These are phyloP conservation scores for Globisporangium apiculatum DNA, from an alignment of 352 stramenopile species.

Conservation along the genomic window DNA sequence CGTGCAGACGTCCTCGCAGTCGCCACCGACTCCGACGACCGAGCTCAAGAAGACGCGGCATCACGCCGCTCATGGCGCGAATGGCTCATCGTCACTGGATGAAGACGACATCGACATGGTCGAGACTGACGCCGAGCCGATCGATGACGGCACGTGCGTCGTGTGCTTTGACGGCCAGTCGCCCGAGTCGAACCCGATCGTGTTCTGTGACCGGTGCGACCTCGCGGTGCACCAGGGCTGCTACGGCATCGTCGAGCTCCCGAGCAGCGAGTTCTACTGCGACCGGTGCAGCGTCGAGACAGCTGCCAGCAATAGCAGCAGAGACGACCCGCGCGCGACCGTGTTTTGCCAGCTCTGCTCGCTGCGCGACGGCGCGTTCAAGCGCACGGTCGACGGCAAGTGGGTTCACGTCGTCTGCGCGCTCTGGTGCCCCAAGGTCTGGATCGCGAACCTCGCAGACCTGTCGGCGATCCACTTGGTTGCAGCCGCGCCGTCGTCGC, in stretches of 20 bases:
- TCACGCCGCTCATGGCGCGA: slow-evolving; percentile 10
- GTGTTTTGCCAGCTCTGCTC: slow-evolving; percentile 86
- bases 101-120: slow-evolving; percentile 34
- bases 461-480: slow-evolving; percentile 76
- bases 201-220: slow-evolving; percentile 87
- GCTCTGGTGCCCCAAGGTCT: slow-evolving; percentile 85
- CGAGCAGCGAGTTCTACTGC: slow-evolving; percentile 85
- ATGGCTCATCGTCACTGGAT: slow-evolving; percentile 13
- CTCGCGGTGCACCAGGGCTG: slow-evolving; percentile 86
- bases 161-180: slow-evolving; percentile 87
- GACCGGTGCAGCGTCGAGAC: slow-evolving; percentile 60
- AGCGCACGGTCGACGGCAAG: slow-evolving; percentile 76
- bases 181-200: slow-evolving; percentile 83
- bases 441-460: slow-evolving; percentile 74
- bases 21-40: background rate
- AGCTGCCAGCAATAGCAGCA: slow-evolving; percentile 17
- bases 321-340: slow-evolving; percentile 32
- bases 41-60: slow-evolving; percentile 16
- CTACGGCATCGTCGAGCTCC: slow-evolving; percentile 82
- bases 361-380: slow-evolving; percentile 80
- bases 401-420: slow-evolving; percentile 88
- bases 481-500: slow-evolving; percentile 20
- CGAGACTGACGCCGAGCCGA: slow-evolving; percentile 39
- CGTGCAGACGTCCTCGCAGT: background rate
- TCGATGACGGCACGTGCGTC: slow-evolving; percentile 84